Percentiles rank a stretch among this genome's conserved stretches.
Conservation (phyloP, 345 rosid genomes). For the Xanthoceras sorbifolium region DNA sequence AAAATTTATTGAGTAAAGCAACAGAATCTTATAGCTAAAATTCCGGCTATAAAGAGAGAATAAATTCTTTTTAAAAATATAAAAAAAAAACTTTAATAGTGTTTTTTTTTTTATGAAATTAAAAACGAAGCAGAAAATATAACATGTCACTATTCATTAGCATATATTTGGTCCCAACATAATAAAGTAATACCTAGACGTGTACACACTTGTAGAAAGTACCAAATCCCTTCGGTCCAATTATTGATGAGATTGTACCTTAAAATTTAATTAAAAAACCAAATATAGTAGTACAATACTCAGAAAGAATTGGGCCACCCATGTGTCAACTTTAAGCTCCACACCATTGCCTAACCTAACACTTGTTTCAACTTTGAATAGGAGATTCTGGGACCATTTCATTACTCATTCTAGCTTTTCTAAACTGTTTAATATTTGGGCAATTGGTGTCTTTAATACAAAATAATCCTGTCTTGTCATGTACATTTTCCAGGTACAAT, state of each 20-base stretch:
- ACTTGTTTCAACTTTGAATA: not conserved
- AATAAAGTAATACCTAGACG: no score
- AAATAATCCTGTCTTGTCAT: not conserved
- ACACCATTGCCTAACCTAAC: not conserved
- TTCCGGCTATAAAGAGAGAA: no score
- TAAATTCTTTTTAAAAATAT: no score
- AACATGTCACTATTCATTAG: not conserved
- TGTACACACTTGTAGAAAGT: not conserved
- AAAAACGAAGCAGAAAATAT: not conserved
- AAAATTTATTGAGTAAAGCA: no score
- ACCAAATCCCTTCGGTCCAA: not conserved
- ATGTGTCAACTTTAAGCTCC: not conserved
- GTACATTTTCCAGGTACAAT: not conserved
- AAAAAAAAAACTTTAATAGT: no score
- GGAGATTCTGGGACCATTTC: constrained; percentile 19
- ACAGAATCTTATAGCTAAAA: no score
- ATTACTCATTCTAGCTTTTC: no score
- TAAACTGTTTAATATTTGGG: not conserved
- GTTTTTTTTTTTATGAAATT: no score
- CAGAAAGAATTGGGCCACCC: not conserved
- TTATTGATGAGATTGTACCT: not conserved
- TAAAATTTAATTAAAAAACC: not conserved
- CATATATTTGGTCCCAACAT: not conserved
- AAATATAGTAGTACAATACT: not conserved
- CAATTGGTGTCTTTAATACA: not conserved